These are phyloP conservation scores for Helianthus annuus DNA, from an alignment of 129 eudicot species.

Conservation along the genomic window HanXRQr2.0-SUNRISE NC_035449.2:11069857-11070356, in stretches of 20 bases:
- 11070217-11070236: slow-evolving; percentile 71
- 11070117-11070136: not conserved
- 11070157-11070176: slow-evolving; percentile 47
- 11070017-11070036: slow-evolving; percentile 81
- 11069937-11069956: not conserved
- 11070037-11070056: slow-evolving; percentile 56
- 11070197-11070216: slow-evolving; percentile 61
- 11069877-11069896: slow-evolving; percentile 71
- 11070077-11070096: slow-evolving; percentile 78
- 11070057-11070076: slow-evolving; percentile 64
- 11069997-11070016: slow-evolving; percentile 43
- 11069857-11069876: slow-evolving; percentile 71
- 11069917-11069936: not conserved
- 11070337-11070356: too few species aligned
- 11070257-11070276: not conserved
- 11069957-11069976: slow-evolving; percentile 13
- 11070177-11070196: slow-evolving; percentile 54
- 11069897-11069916: not conserved
- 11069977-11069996: slow-evolving; percentile 76
- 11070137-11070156: slow-evolving; percentile 35
- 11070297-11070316: too few species aligned
- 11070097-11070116: slow-evolving; percentile 69
- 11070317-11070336: too few species aligned
- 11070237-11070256: slow-evolving; percentile 45
- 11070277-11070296: too few species aligned